Evolutionary conservation across 805 yeast species (phyloP), one percentile per base, ranked within the genome.

Genomic region (Metschnikowia cubensis): DNA sequence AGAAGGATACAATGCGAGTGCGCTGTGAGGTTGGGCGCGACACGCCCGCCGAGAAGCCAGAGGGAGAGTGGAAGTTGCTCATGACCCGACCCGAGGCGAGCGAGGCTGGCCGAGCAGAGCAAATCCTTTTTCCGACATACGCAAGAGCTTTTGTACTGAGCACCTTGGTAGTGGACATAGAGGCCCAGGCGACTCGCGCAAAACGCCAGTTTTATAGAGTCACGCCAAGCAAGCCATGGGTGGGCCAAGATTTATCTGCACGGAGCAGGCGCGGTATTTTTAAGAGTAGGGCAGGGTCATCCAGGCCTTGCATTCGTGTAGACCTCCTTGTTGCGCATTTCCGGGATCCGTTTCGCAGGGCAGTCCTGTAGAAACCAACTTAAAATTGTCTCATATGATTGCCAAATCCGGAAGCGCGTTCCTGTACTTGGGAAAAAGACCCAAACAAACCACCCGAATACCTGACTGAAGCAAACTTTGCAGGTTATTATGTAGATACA

Each of bases 371-470:
- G 18, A 31, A 41, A 41, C 13, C 43, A 18, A 15, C 8, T 4
- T 14, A n/a, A 7, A 32, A 42, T 33, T 42, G 45, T 42, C 45
- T 42, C 45, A 42, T 33, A 42, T 15, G 45, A 42, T 42, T 42
- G 45, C 45, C 45, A n/a, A 42, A 42, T 32, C 37, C 21, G 21
- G 45, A 42, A 42, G 45, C 45, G 45, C 45, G 45, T 34, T 42
- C 45, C 45, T 42, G 45, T 42, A 42, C 21, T 33, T 6, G 7
- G 31, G 17, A 17, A 33, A 34, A 33, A 6, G 22, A 29, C 45
- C 31, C 20, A 21, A 18, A 36, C 33, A 42, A 32, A 29, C 15
- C n/a, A 17, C 39, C 20, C 20, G 18, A n/a, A 32, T 18, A 20
- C 45, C 34, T 20, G 7, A 20, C 3, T 42, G 37, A 42, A 22